Evolutionary conservation across 169 alveolate genomes (phyloP).

Genomic region (Eimeria praecox): DNA sequence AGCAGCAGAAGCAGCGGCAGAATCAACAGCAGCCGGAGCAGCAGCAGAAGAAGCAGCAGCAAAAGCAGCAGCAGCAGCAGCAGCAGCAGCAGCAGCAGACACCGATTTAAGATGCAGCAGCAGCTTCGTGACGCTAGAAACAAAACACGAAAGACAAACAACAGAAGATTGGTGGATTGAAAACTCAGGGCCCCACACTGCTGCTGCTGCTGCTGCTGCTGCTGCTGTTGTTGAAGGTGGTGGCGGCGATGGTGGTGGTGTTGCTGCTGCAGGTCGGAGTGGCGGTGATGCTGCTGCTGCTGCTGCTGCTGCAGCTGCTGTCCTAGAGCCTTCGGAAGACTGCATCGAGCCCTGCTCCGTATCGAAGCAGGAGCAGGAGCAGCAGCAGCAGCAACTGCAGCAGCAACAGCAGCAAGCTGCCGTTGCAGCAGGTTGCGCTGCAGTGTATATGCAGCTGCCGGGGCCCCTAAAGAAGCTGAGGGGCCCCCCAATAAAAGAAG

Average conservation of each 20-base stretch:
- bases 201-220: background rate
- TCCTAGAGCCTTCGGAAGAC: background rate
- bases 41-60: background rate
- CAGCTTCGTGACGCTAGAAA: background rate
- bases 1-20: background rate
- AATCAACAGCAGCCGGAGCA: background rate
- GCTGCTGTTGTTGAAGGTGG: background rate
- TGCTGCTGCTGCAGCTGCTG: background rate
- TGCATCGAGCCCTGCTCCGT: background rate
- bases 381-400: background rate
- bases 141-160: background rate
- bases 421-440: background rate
- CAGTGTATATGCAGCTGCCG: background rate
- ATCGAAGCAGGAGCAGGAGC: background rate
- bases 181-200: background rate
- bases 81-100: background rate
- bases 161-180: background rate
- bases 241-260: too few species aligned
- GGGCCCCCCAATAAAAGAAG: background rate
- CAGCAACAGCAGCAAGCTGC: background rate
- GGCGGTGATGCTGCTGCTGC: background rate
- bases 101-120: too few species aligned
- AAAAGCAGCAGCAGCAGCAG: background rate
- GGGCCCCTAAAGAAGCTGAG: constrained; percentile 3
- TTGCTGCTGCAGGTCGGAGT: background rate